Percentiles rank a stretch among this genome's conserved stretches.
Evolutionary conservation across 1,284 basidiomycete species (phyloP).

Genomic region (Rugosomyces carneus): DNA sequence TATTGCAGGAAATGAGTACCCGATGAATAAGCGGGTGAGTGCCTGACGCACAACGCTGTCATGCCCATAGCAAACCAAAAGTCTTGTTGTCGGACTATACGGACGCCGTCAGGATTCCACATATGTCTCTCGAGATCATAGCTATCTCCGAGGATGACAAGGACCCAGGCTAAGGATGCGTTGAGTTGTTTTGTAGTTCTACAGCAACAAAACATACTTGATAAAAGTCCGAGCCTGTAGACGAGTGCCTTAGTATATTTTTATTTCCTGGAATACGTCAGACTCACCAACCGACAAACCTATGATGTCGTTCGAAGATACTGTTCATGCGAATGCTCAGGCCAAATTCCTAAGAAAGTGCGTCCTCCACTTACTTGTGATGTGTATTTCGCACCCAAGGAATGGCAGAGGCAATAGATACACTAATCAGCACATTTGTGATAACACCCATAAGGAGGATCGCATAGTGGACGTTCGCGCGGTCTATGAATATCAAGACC

Average conservation of each 20-base stretch:
- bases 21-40: slow-evolving; percentile 13
- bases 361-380: slow-evolving; percentile 46
- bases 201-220: slow-evolving; percentile 33
- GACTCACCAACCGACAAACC: slow-evolving; percentile 63
- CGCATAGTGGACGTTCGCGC: slow-evolving; percentile 46
- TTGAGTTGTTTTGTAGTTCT: not conserved
- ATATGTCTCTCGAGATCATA: slow-evolving; percentile 51
- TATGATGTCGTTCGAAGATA: slow-evolving; percentile 63
- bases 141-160: slow-evolving; percentile 62
- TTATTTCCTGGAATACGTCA: slow-evolving; percentile 21
- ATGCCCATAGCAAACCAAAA: slow-evolving; percentile 74
- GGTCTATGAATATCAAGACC: slow-evolving; percentile 45
- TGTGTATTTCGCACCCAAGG: slow-evolving; percentile 65
- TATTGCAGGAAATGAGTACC: slow-evolving; percentile 20
- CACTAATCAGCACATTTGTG: slow-evolving; percentile 49
- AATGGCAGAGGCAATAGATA: slow-evolving; percentile 57
- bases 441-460: slow-evolving; percentile 52
- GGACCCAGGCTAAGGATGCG: slow-evolving; percentile 44
- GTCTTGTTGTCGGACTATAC: slow-evolving; percentile 61
- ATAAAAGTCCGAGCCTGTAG: slow-evolving; percentile 47
- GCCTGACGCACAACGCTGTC: slow-evolving; percentile 56
- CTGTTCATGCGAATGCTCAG: slow-evolving; percentile 25
- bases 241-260: slow-evolving; percentile 11
- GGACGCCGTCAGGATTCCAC: slow-evolving; percentile 52
- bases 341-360: not conserved